Conservation (phyloP, 495 filamentous ascomycete genomes). For the Aspergillus olivimuriae region DNA sequence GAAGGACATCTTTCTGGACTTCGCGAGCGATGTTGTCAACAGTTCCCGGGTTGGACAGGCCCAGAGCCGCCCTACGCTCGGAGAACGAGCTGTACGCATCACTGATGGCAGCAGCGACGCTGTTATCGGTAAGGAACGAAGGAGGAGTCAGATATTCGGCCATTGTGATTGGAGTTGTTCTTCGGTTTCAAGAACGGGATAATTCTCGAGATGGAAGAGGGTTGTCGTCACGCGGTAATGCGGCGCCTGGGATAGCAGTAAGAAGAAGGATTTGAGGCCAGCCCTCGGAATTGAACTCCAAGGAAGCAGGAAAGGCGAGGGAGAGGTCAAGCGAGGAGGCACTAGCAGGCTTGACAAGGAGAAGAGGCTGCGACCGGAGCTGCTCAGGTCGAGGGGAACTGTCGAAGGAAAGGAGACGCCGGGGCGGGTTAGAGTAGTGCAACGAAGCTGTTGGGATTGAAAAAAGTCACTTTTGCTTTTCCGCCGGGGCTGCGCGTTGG, state of each 20-base stretch:
- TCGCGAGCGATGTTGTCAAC: conserved; percentile 88
- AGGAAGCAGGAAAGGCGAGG: neutral
- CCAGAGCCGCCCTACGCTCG: conserved; percentile 77
- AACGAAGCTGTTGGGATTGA: conserved; percentile 9
- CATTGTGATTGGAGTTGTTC: conserved; percentile 35
- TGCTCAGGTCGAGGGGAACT: conserved; percentile 3
- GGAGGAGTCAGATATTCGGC: conserved; percentile 47
- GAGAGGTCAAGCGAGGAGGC: neutral
- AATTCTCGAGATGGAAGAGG: too few species aligned
- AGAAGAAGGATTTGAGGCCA: conserved; percentile 27
- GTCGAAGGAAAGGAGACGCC: conserved; percentile 5
- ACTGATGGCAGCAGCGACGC: conserved; percentile 58
- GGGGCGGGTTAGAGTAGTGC: conserved; percentile 1
- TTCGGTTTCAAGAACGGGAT: too few species aligned
- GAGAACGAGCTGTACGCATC: conserved; percentile 80
- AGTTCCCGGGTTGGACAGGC: conserved; percentile 84
- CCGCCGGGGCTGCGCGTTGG: conserved; percentile 24
- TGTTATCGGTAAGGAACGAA: conserved; percentile 65
- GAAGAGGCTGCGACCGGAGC: conserved; percentile 16
- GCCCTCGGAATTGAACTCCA: conserved; percentile 21
- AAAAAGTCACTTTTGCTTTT: conserved; percentile 30
- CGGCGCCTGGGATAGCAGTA: conserved; percentile 7
- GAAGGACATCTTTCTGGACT: conserved; percentile 89
- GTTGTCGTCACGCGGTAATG: conserved; percentile 5
- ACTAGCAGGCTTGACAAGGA: too few species aligned